phyloP scores from a whole-genome alignment of 1,284 basidiomycete genomes.

The Mycosarcoma maydis region DNA sequence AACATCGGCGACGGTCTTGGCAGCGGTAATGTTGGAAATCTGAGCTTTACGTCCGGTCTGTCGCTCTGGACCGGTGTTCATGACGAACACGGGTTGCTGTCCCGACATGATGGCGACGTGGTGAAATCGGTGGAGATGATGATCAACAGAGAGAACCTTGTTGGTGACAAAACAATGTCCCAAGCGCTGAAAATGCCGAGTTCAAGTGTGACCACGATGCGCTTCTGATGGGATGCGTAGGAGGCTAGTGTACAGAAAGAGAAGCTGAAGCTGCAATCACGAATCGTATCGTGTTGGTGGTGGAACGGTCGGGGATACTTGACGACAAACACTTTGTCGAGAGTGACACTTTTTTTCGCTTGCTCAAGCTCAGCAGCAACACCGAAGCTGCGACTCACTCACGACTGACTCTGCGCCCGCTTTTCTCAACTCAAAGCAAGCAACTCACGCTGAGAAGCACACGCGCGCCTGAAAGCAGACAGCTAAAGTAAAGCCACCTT shows the following conservation, averaged over 20 bases:
- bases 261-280: not conserved
- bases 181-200: not conserved
- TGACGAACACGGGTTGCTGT: conserved; percentile 66
- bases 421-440: not conserved
- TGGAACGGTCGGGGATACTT: conserved; percentile 11
- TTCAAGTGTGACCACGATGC: not conserved
- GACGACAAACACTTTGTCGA: too few species aligned
- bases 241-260: not conserved
- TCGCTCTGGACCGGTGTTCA: conserved; percentile 86
- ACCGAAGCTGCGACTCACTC: too few species aligned
- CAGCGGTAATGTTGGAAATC: conserved; percentile 95
- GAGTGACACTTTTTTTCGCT: conserved; percentile 37
- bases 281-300: not conserved
- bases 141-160: too few species aligned
- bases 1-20: conserved; percentile 99
- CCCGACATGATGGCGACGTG: conserved; percentile 54
- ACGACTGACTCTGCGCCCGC: not conserved
- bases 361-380: too few species aligned
- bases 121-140: too few species aligned
- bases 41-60: conserved; percentile 95
- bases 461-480: conserved; percentile 1
- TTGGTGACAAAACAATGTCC: too few species aligned
- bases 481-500: not conserved
- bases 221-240: not conserved
- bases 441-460: too few species aligned